Base-by-base conservation (phyloP, 1,139 yeast species). In the Suhomyces ambrosiae region DNA sequence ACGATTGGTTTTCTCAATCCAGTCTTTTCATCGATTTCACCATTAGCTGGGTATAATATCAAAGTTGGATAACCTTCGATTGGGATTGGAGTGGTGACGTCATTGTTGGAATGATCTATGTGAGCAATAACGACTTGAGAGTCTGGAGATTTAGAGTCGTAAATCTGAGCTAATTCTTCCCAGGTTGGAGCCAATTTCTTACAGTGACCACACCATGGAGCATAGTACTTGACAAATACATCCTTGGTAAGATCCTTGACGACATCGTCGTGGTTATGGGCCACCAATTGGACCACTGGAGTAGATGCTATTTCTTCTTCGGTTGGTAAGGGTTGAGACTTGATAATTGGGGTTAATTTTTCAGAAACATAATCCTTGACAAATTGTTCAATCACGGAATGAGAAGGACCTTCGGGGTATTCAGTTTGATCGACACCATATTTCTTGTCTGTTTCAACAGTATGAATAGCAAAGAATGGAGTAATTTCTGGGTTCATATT, bases 141-240 rank as follows among this genome's bases (percentile, higher is more conserved):
- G 34, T 58, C 65, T 32, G 67, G 58, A 50, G 77, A 78, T 38
- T 44, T 37, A 37, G 75, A 67, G 41, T 69, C 72, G 63, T 72
- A 85, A 41, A 85, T 60, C 37, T 70, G 81, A 41, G 89, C 97
- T 53, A 92, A 78, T 61, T 88, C 94, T 60, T 86, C 96, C 74
- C 84, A 92, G 44, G 73, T 75, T 59, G 98, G 98, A 42, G 96
- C 96, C 66, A 90, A 76, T 67, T 79, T 87, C 78, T 90, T 90
- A 78, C 98, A 90, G 76, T 90, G 97, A 35, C 97, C 97, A 74
- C 98, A 90, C 98, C 98, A 92, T 68, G 96, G 96, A 40, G 98
- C 98, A 60, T 87, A 92, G 71, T 86, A 90, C 73, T 90, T 88
- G 51, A 92, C 90, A 51, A 92, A 72, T 37, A 92, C 90, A 63